phyloP scores from a whole-genome alignment of 2,329 filamentous ascomycete species.

The Penicillium sp. region DNA sequence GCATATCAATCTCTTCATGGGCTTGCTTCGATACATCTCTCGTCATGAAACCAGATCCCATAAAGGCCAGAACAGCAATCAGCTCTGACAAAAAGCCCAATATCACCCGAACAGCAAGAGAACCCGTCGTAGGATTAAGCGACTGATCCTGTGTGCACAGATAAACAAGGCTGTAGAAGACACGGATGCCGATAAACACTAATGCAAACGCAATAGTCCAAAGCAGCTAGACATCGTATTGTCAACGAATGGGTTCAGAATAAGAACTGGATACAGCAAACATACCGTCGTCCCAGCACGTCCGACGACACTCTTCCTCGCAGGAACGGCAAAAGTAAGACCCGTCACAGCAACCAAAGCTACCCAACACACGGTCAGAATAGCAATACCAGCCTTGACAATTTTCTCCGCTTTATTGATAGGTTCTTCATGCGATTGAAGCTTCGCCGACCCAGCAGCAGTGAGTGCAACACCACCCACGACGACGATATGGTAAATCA shows the following conservation, averaged over 20 bases:
- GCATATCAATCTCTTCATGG: background rate
- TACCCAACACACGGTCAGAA: slow-evolving; percentile 14
- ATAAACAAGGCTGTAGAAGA: slow-evolving; percentile 26
- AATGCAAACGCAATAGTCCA: slow-evolving; percentile 16
- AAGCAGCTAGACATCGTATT: slow-evolving; percentile 11
- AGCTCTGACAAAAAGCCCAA: slow-evolving; percentile 32
- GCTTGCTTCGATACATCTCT: background rate
- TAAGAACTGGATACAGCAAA: background rate
- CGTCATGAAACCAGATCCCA: slow-evolving; percentile 28
- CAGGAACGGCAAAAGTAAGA: slow-evolving; percentile 6
- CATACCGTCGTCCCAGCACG: background rate
- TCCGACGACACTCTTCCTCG: background rate
- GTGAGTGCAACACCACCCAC: slow-evolving; percentile 17
- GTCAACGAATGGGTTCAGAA: background rate
- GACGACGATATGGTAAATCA: slow-evolving; percentile 18
- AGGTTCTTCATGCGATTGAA: slow-evolving; percentile 11
- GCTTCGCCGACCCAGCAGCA: slow-evolving; percentile 13
- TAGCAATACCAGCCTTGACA: slow-evolving; percentile 15
- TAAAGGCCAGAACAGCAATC: slow-evolving; percentile 19
- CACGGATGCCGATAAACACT: slow-evolving; percentile 25
- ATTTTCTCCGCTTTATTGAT: slow-evolving; percentile 13
- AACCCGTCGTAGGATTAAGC: slow-evolving; percentile 25
- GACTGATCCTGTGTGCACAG: slow-evolving; percentile 18
- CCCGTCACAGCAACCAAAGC: slow-evolving; percentile 10
- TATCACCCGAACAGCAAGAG: slow-evolving; percentile 22